Percentiles rank a stretch among this genome's conserved stretches.
phyloP scores from a whole-genome alignment of 176 grass and related monocot genomes.

The Ampelocalamus luodianensis region DNA sequence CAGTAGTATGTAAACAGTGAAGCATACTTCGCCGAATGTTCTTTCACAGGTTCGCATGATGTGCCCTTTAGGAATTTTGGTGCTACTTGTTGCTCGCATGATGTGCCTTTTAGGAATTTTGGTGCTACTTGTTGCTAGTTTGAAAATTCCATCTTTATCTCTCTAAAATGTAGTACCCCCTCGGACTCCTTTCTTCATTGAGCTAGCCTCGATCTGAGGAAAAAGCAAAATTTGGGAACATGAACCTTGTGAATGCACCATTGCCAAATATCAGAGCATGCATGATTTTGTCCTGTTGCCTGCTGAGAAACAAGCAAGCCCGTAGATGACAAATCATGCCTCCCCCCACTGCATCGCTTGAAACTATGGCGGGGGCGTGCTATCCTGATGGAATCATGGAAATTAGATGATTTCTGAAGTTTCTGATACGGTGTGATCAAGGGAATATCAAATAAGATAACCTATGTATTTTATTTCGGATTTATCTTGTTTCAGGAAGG shows the following conservation, averaged over 20 bases:
- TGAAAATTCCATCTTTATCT: no score
- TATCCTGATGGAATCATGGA: background rate
- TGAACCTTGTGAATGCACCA: background rate
- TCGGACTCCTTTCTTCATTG: background rate
- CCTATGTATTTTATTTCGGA: background rate
- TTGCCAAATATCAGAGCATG: background rate
- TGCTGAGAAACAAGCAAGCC: background rate
- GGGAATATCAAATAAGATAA: background rate
- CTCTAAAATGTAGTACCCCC: background rate
- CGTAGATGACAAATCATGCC: background rate
- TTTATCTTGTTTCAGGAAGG: background rate
- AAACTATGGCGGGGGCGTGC: background rate
- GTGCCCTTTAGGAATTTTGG: background rate
- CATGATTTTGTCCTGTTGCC: background rate
- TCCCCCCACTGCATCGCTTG: background rate
- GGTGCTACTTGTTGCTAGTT: background rate
- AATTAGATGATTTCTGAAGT: background rate
- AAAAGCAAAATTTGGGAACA: background rate
- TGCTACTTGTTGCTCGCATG: background rate
- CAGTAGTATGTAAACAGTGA: conserved; percentile 34
- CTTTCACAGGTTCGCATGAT: conserved; percentile 21
- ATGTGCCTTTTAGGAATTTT: no score
- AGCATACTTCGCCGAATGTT: background rate
- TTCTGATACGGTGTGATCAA: background rate
- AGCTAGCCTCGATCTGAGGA: background rate